Evolutionary conservation across 345 rosid species (phyloP), one percentile per base, ranked within the genome.

Genomic region (Rhodamnia argentea): DNA sequence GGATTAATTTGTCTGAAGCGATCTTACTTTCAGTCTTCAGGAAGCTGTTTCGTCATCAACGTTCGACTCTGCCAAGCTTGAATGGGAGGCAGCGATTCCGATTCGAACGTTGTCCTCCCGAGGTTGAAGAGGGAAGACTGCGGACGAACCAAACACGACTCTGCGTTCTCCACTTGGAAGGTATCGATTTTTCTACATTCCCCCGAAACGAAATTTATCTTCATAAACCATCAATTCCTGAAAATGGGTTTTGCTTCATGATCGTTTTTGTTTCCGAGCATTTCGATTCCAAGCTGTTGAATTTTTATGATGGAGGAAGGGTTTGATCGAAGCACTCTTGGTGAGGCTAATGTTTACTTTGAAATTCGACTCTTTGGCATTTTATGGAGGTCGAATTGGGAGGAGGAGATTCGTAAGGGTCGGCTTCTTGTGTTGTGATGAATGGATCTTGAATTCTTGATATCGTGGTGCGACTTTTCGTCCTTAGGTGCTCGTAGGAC

Each of bases 111-210:
- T 59, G 59, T 20, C 64, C 56, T 52, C 10, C 56, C 88, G 54
- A 89, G 94, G 84, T 82, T 89, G 88, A 93, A 90, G 88, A 91
- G 99, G 90, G 98, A 97, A 89, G 93, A 95, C 87, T 91, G 88
- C 84, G 88, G 86, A 4, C 94, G 91, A 32, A 95, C 98, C 85
- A 94, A 93, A 75, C 96, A 97, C 92, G 99, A 93, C 84, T 55
- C 93, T 26, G 86, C 87, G 23, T 96, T 96, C 94, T 93, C 93
- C 85, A 91, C 91, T 52, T 96, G 99, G 98, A 89, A 94, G 96
- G 99, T 95, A 75, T 75, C 76, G 13, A 22, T 57, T 23, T 70
- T 70, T 29, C 23, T 20, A 4, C 52, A 15, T 62, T 62, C 29
- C 40, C 20, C 40, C 75, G 11, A 7, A 29, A 2, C 40, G 14